Evolutionary conservation across 1,284 basidiomycete genomes (phyloP), one percentile per base, ranked within the genome.

Genomic region (Coniferiporia weirii): DNA sequence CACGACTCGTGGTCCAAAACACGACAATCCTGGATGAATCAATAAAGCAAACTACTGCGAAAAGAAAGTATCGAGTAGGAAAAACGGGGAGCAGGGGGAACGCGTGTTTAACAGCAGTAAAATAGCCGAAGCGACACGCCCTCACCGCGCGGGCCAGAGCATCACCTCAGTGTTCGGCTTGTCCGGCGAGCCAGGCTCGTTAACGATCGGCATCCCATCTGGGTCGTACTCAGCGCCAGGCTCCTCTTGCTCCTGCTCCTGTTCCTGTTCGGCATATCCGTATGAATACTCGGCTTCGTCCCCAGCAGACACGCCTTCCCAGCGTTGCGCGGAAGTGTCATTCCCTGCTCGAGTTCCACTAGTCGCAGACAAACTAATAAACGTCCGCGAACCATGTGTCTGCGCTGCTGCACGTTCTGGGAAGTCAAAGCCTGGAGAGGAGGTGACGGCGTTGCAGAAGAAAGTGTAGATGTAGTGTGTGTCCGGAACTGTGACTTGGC

Each of bases 101-200:
- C n/a, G 38, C 27, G 17, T 13, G 44, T 20, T 34, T 13, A 22
- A 8, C 27, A 7, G 13, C 19, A 17, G n/a, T 44, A 46, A n/a
- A 15, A 19, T 20, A 46, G 22, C 47, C 15, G 51, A 54, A 10
- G 17, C 35, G 7, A 34, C 54, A 56, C 34, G 46, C 52, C 48
- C 45, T 61, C 51, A 66, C 58, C 64, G 61, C 22, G 64, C 65
- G 15, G 65, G 62, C 64, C 63, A 65, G 5, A 64, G 53, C 64
- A 63, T 64, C 38, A 32, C 27, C 58, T 66, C 66, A 56, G 63
- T 63, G 50, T 62, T 63, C 47, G 65, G 66, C 60, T 69, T 69
- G 64, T 67, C 68, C 8, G 67, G 69, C 15, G 67, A 67, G 34
- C 63, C 64, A 35, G 67, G 67, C 57, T 67, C 67, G 15, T 66